Base-by-base conservation (phyloP, 805 yeast species). In the Saturnispora bothae region DNA sequence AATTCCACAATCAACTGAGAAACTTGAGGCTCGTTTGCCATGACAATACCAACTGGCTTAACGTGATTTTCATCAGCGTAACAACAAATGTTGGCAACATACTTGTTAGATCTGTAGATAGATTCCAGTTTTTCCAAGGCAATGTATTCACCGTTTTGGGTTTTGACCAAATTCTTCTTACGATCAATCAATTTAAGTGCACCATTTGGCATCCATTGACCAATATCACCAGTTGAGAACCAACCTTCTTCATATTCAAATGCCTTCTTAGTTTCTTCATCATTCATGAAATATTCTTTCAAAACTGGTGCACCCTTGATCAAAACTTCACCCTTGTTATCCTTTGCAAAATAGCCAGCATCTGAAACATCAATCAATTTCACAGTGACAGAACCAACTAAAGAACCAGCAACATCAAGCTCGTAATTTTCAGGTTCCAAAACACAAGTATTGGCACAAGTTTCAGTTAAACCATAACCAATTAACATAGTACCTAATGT, bases 171-270 rank as follows among this genome's bases (percentile, higher is more conserved):
- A 60, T 92, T 92, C 77, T 92, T 92, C 69, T 76, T 83, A 59
- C 98, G 82, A 65, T 92, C 98, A 58, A 92, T 83, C 44, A 92
- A 68, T 56, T 71, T 76, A 54, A 92, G 68, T 41, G 76, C 78
- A 48, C 97, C 97, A 47, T 68, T 70, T 20, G 75, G 43, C 31
- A 88, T 71, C 94, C 96, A 85, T 66, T 84, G 86, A 56, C 89
- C 96, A 61, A 92, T 85, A 60, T 92, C 98, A 61, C 98, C 98
- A 25, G 97, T 92, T 57, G 68, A 71, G 68, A 92, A 92, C 96
- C 96, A 92, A 18, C 88, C 94, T 50, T 83, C 88, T 43, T 80
- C 82, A 38, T 76, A 69, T 33, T 70, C 66, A 52, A 82, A 76
- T 1, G 94, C 83, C 15, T 61, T 74, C 34, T 66, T 60, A 15